Base-by-base conservation (phyloP, 805 yeast genomes). In the Huiozyma naganishii region DNA sequence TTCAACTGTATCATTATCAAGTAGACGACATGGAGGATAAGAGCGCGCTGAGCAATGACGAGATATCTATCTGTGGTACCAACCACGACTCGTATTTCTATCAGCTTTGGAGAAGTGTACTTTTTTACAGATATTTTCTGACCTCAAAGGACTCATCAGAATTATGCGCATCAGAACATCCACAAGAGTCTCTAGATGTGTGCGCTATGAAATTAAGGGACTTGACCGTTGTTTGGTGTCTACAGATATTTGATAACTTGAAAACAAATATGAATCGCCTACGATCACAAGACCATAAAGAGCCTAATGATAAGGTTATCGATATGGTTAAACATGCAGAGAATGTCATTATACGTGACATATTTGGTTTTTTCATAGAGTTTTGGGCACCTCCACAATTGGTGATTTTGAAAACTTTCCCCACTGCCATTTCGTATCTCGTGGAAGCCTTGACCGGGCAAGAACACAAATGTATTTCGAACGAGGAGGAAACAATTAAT, bases 381-480 rank as follows among this genome's bases (percentile, higher is more conserved):
- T 77, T 67, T 42, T 62, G 79, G 54, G 83, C 86, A 0, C 73
- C 81, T 1, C 87, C 87, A 0, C 68, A 72, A 33, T 53, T 64
- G 4, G 74, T 80, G 0, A 62, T 80, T 1, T 48, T 58, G 3
- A 50, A 46, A 3, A 57, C 74, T 28, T 69, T 72, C 42, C 83
- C 85, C 0, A 34, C 46, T 1, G 44, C 48, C 4, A 52, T 68
- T 6, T 47, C 65, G n/a, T 53, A 59, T 4, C 27, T 52, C 7
- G 53, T 54, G 4, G 36, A 37, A 13, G 40, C 44, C 7, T 33
- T 48, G 11, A 48, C 52, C 1, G 48, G 46, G 6, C 49, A 50
- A 40, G 41, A 52, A n/a, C 52, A 49, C 40, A 41, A 45, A 29
- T 47, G 51, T 29, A 10, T 49, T 7, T 7, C 33, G 6, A 36